A percentile compares a stretch with the other conserved stretches of the same genome.
These are phyloP conservation scores for Castanea sativa DNA, from an alignment of 306 rosid species.

Conservation along the genomic window DNA sequence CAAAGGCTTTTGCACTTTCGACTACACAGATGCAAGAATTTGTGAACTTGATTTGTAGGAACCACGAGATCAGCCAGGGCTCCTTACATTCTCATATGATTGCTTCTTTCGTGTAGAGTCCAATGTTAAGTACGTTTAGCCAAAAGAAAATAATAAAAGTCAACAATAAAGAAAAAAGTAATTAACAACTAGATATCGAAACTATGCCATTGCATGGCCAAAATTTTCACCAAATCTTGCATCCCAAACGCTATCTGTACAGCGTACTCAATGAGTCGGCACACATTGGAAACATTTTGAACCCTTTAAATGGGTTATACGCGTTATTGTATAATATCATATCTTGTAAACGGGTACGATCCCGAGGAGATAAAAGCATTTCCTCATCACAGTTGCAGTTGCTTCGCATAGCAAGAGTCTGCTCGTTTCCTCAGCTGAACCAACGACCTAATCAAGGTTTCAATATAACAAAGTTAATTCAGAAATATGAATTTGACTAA, in stretches of 20 bases:
- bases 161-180: no score
- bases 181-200: no score
- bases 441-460: constrained; percentile 59
- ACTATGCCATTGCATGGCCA: neutral
- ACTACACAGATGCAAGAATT: no score
- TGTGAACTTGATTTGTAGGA: no score
- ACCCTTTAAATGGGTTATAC: constrained; percentile 8
- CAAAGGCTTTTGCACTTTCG: no score
- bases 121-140: no score
- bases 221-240: neutral
- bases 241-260: neutral
- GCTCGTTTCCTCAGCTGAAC: constrained; percentile 78
- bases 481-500: no score
- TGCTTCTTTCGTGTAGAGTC: no score
- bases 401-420: constrained; percentile 96
- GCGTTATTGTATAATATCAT: constrained; percentile 11
- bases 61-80: no score
- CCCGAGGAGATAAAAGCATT: constrained; percentile 86
- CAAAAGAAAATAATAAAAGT: no score
- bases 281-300: neutral
- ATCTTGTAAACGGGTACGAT: constrained; percentile 86
- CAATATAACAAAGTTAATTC: neutral
- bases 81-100: no score
- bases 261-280: neutral
- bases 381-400: constrained; percentile 82